phyloP scores from a whole-genome alignment of 169 alveolate genomes.

The Plasmodium gonderi region DNA sequence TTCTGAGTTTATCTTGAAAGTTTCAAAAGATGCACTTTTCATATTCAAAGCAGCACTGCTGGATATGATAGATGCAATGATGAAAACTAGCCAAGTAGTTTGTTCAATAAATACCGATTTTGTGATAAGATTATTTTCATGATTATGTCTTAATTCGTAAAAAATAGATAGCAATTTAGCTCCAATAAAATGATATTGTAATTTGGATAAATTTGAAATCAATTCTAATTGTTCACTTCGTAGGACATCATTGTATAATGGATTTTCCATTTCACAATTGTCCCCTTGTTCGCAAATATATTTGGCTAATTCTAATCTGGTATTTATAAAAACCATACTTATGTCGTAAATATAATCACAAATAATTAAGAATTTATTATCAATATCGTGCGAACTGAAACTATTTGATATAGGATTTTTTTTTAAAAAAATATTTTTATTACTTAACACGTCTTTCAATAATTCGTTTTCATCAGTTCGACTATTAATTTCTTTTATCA shows the following conservation, averaged over 20 bases:
- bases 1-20: slow-evolving; percentile 69
- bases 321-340: slow-evolving; percentile 52
- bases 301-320: slow-evolving; percentile 59
- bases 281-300: slow-evolving; percentile 68
- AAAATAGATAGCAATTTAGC: slow-evolving; percentile 63
- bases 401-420: slow-evolving; percentile 51
- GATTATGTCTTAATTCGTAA: slow-evolving; percentile 63
- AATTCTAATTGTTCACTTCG: slow-evolving; percentile 83
- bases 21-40: slow-evolving; percentile 30
- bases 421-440: slow-evolving; percentile 56
- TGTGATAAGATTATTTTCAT: slow-evolving; percentile 66
- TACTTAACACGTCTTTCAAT: slow-evolving; percentile 39
- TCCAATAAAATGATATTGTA: slow-evolving; percentile 77
- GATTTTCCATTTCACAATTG: slow-evolving; percentile 68
- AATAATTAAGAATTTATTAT: slow-evolving; percentile 50
- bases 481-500: slow-evolving; percentile 69
- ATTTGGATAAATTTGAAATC: slow-evolving; percentile 79
- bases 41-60: slow-evolving; percentile 78
- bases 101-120: slow-evolving; percentile 78
- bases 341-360: slow-evolving; percentile 71
- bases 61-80: slow-evolving; percentile 84
- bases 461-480: slow-evolving; percentile 72
- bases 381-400: slow-evolving; percentile 57
- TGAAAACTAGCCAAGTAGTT: slow-evolving; percentile 84
- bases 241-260: slow-evolving; percentile 71